These are phyloP conservation scores for Zea luxurians DNA, from an alignment of 176 grass and related monocot species.

Conservation along the genomic window DNA sequence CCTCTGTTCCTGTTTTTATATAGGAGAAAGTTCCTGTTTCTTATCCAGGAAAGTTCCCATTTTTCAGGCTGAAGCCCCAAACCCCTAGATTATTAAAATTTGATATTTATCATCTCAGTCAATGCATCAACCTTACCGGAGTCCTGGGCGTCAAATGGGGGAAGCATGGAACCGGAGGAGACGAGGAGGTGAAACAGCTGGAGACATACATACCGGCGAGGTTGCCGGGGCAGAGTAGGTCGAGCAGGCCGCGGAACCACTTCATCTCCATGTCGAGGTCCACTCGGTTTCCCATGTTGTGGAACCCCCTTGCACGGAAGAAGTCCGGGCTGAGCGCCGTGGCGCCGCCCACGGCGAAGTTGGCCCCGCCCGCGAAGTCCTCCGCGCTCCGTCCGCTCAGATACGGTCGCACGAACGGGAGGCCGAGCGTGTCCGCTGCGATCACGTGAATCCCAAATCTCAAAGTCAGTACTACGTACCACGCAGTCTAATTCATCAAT, in stretches of 20 bases:
- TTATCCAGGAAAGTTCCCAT: neutral
- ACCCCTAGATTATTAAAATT: neutral
- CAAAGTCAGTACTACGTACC: neutral
- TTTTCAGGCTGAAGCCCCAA: neutral
- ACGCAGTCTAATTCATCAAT: too few relatives aligned
- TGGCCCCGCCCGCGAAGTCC: constrained; percentile 65
- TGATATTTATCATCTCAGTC: neutral
- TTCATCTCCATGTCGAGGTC: constrained; percentile 68
- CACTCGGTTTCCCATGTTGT: constrained; percentile 34
- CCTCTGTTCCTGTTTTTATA: neutral
- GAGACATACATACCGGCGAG: constrained; percentile 10
- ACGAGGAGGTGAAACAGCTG: neutral
- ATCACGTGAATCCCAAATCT: constrained; percentile 6
- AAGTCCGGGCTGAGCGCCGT: constrained; percentile 57
- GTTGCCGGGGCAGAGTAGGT: constrained; percentile 41
- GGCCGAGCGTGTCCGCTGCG: constrained; percentile 52
- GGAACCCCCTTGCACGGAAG: constrained; percentile 60
- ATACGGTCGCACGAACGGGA: constrained; percentile 57
- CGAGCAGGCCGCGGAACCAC: constrained; percentile 69
- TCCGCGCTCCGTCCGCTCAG: constrained; percentile 36
- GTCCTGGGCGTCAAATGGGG: neutral
- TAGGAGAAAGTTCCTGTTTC: neutral
- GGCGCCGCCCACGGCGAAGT: constrained; percentile 85
- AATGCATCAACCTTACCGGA: neutral
- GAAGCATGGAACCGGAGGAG: neutral